Conservation (phyloP, 106 monocot genomes). For the Hemerocallis citrina region DNA sequence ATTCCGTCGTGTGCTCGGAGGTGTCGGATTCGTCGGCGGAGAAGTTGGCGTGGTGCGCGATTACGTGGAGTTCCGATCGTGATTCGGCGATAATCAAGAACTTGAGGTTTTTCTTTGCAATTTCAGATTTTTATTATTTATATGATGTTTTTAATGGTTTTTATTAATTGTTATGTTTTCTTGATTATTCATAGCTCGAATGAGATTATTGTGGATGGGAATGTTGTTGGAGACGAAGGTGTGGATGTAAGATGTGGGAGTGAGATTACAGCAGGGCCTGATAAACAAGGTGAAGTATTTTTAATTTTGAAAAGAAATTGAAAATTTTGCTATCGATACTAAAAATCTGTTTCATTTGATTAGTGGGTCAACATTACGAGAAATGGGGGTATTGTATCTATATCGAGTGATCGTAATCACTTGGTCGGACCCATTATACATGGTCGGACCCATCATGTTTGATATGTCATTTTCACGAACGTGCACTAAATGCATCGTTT, state of each 20-base stretch:
- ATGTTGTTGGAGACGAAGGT: conserved; percentile 30
- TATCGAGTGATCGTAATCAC: no score
- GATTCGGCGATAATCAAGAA: conserved; percentile 43
- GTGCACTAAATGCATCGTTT: no score
- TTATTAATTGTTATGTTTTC: not conserved
- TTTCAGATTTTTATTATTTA: not conserved
- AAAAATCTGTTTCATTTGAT: not conserved
- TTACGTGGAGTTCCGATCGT: conserved; percentile 21
- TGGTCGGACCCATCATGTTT: no score
- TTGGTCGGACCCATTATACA: no score
- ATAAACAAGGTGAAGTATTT: conserved; percentile 37
- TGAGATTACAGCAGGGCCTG: conserved; percentile 59
- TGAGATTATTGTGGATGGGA: conserved; percentile 60
- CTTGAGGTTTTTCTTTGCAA: conserved; percentile 39
- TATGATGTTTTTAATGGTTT: not conserved
- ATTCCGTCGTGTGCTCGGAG: conserved; percentile 32
- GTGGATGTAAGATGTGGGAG: conserved; percentile 48
- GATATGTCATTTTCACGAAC: no score
- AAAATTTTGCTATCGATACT: not conserved
- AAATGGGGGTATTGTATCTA: no score
- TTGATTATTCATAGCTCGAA: conserved; percentile 32
- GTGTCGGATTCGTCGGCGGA: conserved; percentile 20
- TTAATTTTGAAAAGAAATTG: not conserved
- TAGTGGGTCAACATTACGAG: not conserved
- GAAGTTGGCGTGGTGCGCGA: conserved; percentile 54